Conservation (phyloP, 768 basidiomycete genomes). For the Lactarius tabidus region DNA sequence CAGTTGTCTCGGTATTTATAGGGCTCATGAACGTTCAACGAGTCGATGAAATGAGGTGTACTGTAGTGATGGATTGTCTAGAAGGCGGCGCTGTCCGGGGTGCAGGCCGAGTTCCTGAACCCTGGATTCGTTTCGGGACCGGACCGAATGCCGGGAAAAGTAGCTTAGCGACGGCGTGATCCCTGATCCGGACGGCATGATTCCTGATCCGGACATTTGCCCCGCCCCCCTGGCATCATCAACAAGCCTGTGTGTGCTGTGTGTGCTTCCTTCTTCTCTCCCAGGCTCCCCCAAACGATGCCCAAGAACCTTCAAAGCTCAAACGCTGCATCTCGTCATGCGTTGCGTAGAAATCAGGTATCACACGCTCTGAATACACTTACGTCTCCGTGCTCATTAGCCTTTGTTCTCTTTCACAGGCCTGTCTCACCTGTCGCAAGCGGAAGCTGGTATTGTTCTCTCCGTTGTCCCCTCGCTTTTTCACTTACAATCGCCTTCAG, state of each 20-base stretch:
- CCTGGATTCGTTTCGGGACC: neutral
- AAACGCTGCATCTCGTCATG: conserved; percentile 41
- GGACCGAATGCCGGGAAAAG: conserved; percentile 4
- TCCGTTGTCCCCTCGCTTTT: neutral
- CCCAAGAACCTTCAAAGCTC: conserved; percentile 55
- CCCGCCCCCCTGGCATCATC: too few species aligned
- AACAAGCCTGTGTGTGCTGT: too few species aligned
- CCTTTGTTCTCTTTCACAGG: conserved; percentile 39
- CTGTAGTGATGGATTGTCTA: neutral
- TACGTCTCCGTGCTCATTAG: conserved; percentile 5
- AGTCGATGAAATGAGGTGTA: neutral
- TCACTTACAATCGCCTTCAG: conserved; percentile 36
- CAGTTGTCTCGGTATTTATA: neutral
- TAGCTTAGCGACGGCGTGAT: conserved; percentile 15
- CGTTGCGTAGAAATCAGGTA: conserved; percentile 78
- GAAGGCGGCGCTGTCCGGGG: neutral
- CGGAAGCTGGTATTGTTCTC: conserved; percentile 64
- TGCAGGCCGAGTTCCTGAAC: neutral
- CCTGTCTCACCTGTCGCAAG: conserved; percentile 78
- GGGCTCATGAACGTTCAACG: neutral
- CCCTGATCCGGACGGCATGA: too few species aligned
- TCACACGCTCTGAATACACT: conserved; percentile 1
- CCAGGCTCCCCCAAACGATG: conserved; percentile 39
- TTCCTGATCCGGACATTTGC: too few species aligned
- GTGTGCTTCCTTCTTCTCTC: neutral